Evolutionary conservation across 805 yeast species (phyloP).

Genomic region (Wickerhamomyces tratensis): DNA sequence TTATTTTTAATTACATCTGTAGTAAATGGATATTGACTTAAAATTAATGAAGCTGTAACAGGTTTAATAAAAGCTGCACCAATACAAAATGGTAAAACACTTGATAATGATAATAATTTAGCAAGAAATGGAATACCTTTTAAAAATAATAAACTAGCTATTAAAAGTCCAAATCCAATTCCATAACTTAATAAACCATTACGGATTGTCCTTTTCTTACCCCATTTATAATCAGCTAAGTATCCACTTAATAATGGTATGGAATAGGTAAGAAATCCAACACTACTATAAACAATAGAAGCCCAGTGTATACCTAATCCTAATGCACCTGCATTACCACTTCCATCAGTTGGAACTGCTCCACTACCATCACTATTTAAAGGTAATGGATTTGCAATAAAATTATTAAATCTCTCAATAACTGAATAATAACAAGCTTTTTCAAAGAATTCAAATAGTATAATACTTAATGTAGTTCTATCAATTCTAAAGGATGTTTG

Average conservation of each 20-base stretch:
- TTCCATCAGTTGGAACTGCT: background rate
- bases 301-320: slow-evolving; percentile 49
- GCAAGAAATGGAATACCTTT: slow-evolving; percentile 54
- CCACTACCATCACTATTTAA: slow-evolving; percentile 21
- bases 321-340: slow-evolving; percentile 36
- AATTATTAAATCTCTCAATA: slow-evolving; percentile 66
- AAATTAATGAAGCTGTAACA: slow-evolving; percentile 61
- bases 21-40: slow-evolving; percentile 56
- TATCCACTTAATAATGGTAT: slow-evolving; percentile 69
- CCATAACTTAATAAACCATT: slow-evolving; percentile 45
- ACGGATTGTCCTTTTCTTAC: slow-evolving; percentile 56
- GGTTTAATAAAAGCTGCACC: slow-evolving; percentile 75
- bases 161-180: slow-evolving; percentile 40
- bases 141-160: slow-evolving; percentile 30
- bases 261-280: slow-evolving; percentile 71
- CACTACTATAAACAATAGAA: slow-evolving; percentile 62
- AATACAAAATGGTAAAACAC: slow-evolving; percentile 57
- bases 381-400: slow-evolving; percentile 45
- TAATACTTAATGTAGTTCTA: slow-evolving; percentile 49
- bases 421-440: slow-evolving; percentile 70
- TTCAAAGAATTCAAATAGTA: slow-evolving; percentile 65
- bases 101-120: slow-evolving; percentile 37
- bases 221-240: slow-evolving; percentile 60
- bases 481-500: slow-evolving; percentile 39
- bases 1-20: slow-evolving; percentile 45